Evolutionary conservation across 2,329 filamentous ascomycete species (phyloP).

Genomic region (Cercospora sesami): DNA sequence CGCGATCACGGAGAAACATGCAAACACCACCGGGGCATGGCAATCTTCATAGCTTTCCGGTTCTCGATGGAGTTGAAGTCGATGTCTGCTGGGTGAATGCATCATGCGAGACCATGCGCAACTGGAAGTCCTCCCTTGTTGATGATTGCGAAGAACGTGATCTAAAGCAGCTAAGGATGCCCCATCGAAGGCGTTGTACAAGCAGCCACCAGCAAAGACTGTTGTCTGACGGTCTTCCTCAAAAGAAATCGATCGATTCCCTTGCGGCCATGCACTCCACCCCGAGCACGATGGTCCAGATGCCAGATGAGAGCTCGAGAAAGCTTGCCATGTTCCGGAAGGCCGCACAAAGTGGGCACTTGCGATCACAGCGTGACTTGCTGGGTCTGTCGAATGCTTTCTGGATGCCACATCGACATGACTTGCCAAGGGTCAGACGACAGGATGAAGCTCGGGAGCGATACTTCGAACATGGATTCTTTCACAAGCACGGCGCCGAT

Average conservation of each 20-base stretch:
- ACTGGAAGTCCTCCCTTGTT: neutral
- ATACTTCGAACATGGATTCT: neutral
- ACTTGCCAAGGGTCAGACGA: neutral
- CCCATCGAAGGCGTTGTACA: neutral
- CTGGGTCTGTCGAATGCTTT: neutral
- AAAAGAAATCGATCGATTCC: neutral
- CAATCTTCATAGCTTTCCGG: neutral
- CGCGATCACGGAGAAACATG: neutral
- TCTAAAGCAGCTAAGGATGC: neutral
- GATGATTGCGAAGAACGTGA: neutral
- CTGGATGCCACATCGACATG: neutral
- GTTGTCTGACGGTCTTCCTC: neutral
- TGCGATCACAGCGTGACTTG: neutral
- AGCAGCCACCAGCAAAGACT: neutral
- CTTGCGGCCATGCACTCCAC: neutral
- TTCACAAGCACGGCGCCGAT: neutral
- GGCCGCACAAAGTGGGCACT: neutral
- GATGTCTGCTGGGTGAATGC: neutral
- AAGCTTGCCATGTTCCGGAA: neutral
- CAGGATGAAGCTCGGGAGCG: neutral
- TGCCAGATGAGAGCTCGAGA: neutral
- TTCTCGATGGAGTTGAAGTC: neutral
- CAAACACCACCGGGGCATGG: neutral
- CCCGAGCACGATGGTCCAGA: neutral
- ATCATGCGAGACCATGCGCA: neutral